phyloP scores from a whole-genome alignment of 805 yeast genomes.

The Wickerhamomyces strasburgensis region DNA sequence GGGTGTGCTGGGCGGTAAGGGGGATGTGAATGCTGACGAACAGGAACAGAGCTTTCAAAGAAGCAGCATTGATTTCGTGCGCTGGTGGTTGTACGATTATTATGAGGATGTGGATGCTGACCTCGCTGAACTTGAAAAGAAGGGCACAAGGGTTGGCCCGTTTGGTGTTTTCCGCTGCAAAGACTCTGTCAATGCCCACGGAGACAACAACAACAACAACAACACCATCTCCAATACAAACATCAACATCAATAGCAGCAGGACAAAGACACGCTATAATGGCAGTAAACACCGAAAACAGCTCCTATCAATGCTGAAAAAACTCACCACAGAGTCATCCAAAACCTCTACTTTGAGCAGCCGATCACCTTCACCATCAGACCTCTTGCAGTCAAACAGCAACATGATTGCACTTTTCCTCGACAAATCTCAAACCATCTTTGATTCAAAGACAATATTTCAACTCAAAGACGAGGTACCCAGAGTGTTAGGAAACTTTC shows the following conservation, averaged over 20 bases:
- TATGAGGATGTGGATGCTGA: constrained; percentile 79
- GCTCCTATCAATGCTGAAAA: too few species aligned
- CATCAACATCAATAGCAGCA: too few species aligned
- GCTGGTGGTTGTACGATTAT: constrained; percentile 28
- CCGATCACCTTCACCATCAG: too few species aligned
- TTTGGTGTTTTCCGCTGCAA: constrained; percentile 16
- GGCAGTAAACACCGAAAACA: too few species aligned
- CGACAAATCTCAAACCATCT: constrained; percentile 6
- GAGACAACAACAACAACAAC: too few species aligned
- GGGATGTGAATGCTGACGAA: constrained; percentile 5
- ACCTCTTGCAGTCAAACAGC: constrained; percentile 6
- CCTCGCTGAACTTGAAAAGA: constrained; percentile 37
- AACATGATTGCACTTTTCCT: constrained; percentile 5
- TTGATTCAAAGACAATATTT: constrained; percentile 5
- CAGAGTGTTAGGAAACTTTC: constrained; percentile 6
- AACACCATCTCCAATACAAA: too few species aligned
- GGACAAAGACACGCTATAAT: too few species aligned
- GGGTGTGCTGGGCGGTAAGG: constrained; percentile 17
- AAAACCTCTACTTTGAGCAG: too few species aligned
- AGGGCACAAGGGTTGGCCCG: constrained; percentile 12
- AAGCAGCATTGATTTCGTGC: constrained; percentile 53
- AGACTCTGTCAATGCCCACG: too few species aligned
- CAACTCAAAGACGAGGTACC: constrained; percentile 3
- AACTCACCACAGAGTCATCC: too few species aligned
- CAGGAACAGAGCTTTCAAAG: constrained; percentile 44